Percentiles rank a stretch among this genome's conserved stretches.
These are phyloP conservation scores for Chionographis japonica DNA, from an alignment of 106 monocot species.

Conservation along the genomic window DNA sequence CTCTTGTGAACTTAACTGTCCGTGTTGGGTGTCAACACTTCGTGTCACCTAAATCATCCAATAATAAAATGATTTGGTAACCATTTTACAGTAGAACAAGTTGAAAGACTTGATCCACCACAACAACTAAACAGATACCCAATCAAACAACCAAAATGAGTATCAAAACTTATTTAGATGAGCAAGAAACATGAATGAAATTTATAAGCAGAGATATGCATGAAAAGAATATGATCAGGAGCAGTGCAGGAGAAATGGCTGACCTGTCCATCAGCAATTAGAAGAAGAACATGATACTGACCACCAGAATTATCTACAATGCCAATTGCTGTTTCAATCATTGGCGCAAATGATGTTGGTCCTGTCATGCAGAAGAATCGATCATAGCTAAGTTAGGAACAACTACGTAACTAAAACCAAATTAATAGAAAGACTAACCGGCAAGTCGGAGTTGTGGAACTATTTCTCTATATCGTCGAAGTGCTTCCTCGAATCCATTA, in stretches of 20 bases:
- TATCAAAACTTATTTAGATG: no score
- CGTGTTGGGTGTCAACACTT: slow-evolving; percentile 61
- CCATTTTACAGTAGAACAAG: no score
- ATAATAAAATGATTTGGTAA: neutral
- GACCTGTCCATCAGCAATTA: slow-evolving; percentile 95
- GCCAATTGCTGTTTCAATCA: slow-evolving; percentile 79
- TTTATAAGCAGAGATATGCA: no score
- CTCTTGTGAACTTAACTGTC: slow-evolving; percentile 63
- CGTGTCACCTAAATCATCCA: slow-evolving; percentile 51
- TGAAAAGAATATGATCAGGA: no score
- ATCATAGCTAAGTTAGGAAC: no score
- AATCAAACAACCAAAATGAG: no score
- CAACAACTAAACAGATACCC: no score
- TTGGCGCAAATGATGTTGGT: slow-evolving; percentile 90
- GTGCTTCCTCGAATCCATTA: slow-evolving; percentile 69
- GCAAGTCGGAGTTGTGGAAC: slow-evolving; percentile 65
- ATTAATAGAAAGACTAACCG: slow-evolving; percentile 27
- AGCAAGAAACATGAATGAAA: no score
- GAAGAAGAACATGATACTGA: slow-evolving; percentile 85
- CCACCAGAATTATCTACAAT: slow-evolving; percentile 82
- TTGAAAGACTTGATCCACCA: no score
- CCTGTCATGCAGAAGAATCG: slow-evolving; percentile 30
- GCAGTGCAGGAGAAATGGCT: no score
- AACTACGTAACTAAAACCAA: neutral
- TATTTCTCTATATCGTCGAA: slow-evolving; percentile 62